Evolutionary conservation across 306 rosid species (phyloP).

Genomic region (Vicia faba): DNA sequence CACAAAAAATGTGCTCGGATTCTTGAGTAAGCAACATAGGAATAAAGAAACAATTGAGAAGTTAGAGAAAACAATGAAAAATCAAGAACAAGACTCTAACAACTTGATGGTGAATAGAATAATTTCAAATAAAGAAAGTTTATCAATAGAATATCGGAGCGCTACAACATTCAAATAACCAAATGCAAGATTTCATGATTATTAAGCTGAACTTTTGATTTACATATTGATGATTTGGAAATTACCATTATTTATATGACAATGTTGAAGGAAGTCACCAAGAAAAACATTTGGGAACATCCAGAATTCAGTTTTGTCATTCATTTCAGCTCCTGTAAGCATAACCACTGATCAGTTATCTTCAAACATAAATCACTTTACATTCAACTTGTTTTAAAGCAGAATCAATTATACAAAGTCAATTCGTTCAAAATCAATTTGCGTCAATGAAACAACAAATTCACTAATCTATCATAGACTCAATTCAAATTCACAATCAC

Average conservation of each 20-base stretch:
- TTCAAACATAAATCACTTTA: no score
- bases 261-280: conserved; percentile 41
- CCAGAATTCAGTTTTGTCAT: conserved; percentile 16
- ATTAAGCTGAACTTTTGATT: conserved; percentile 38
- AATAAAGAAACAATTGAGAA: conserved; percentile 9
- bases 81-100: conserved; percentile 20
- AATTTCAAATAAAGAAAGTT: conserved; percentile 23
- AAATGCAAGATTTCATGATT: conserved; percentile 30
- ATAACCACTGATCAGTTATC: conserved; percentile 10
- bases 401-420: not conserved
- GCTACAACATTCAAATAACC: conserved; percentile 37
- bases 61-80: not conserved
- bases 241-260: conserved; percentile 56
- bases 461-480: not conserved
- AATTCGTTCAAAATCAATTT: no score
- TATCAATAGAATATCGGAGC: conserved; percentile 34
- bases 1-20: not conserved
- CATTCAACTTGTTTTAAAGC: not conserved
- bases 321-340: conserved; percentile 40
- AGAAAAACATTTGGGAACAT: conserved; percentile 33
- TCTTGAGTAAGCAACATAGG: conserved; percentile 1
- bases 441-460: no score
- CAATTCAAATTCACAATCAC: conserved; percentile 15
- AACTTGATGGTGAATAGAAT: conserved; percentile 26
- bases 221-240: conserved; percentile 43